Conservation (phyloP, 148 eudicot species). For the Suaeda aralocaspica region DNA sequence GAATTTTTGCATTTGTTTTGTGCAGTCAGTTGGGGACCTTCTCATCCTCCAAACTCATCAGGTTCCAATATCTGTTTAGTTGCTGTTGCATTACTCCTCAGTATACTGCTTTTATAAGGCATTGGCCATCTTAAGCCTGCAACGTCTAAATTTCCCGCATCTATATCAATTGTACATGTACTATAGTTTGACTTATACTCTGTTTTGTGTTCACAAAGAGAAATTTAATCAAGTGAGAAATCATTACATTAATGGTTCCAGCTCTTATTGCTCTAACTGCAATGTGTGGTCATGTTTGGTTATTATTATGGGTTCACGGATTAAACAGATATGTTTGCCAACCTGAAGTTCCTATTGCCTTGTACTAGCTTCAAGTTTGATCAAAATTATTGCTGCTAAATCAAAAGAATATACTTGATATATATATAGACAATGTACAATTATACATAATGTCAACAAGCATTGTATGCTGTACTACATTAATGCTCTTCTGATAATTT, state of each 20-base stretch:
- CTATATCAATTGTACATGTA: background rate
- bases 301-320: background rate
- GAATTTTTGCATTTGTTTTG: background rate
- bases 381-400: background rate
- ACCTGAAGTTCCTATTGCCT: background rate
- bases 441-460: background rate
- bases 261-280: background rate
- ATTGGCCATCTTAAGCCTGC: background rate
- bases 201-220: background rate
- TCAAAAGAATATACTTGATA: too few relatives aligned
- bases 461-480: background rate
- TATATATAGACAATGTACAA: background rate
- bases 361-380: background rate
- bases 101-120: background rate
- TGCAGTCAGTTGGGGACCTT: slow-evolving; percentile 15
- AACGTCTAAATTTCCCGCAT: background rate
- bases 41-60: background rate
- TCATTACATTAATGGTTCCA: too few relatives aligned
- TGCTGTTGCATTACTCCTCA: background rate
- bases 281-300: background rate
- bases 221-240: too few relatives aligned
- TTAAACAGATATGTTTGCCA: background rate
- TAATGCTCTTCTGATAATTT: background rate
- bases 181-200: background rate
- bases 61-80: background rate